Evolutionary conservation across 768 basidiomycete genomes (phyloP).

Genomic region (Podaxis sp.): DNA sequence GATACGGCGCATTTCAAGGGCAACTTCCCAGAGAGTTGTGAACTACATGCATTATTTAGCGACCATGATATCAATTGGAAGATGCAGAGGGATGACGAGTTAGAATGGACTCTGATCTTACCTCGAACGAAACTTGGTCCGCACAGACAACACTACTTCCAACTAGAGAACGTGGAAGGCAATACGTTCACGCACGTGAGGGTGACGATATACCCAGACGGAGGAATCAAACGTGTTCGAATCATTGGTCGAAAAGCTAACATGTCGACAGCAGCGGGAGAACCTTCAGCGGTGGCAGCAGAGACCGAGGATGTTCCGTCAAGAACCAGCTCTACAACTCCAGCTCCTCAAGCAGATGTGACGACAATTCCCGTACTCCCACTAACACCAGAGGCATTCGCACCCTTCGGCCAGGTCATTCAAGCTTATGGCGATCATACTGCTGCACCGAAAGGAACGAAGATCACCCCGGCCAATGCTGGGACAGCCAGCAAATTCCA

Average conservation of each 20-base stretch:
- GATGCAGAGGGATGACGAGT: conserved; percentile 34
- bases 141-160: conserved; percentile 87
- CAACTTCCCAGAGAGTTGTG: conserved; percentile 90
- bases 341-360: conserved; percentile 7
- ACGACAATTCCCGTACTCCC: conserved; percentile 56
- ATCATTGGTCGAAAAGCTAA: conserved; percentile 60
- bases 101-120: conserved; percentile 74
- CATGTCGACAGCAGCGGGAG: conserved; percentile 8
- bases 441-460: conserved; percentile 66
- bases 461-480: conserved; percentile 81
- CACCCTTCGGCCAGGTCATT: conserved; percentile 86
- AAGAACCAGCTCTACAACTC: not conserved
- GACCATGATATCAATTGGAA: conserved; percentile 37
- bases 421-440: conserved; percentile 77
- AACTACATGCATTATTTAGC: conserved; percentile 62
- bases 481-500: conserved; percentile 94
- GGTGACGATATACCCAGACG: conserved; percentile 91
- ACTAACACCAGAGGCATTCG: conserved; percentile 84
- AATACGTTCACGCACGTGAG: conserved; percentile 78
- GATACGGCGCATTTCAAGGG: conserved; percentile 97
- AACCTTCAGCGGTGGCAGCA: not conserved
- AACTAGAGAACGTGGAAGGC: conserved; percentile 64
- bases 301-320: not conserved
- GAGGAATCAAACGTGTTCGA: conserved; percentile 92
- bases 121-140: conserved; percentile 82